Percentiles rank a stretch among this genome's conserved stretches.
These are phyloP conservation scores for Panicum virgatum DNA, from an alignment of 202 grass and related monocot genomes.

Conservation along the genomic window DNA sequence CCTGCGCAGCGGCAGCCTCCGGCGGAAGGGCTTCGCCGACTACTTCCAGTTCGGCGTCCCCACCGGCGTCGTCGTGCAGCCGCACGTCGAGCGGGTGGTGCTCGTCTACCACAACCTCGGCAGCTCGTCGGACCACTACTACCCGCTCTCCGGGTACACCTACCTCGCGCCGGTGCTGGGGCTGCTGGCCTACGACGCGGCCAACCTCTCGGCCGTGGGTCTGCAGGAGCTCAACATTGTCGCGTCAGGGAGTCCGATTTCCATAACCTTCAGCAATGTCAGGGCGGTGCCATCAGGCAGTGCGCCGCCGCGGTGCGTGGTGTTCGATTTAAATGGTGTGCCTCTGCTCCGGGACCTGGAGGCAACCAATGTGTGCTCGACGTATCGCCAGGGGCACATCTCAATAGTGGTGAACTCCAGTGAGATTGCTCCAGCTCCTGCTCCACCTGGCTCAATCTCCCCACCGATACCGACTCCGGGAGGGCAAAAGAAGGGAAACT, in stretches of 20 bases:
- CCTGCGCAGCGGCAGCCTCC: no score
- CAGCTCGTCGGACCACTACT: conserved; percentile 58
- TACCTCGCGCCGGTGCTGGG: conserved; percentile 80
- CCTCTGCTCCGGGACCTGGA: no score
- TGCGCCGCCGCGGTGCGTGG: no score
- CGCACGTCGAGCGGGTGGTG: conserved; percentile 61
- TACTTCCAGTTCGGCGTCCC: conserved; percentile 62
- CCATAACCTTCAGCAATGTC: conserved; percentile 54
- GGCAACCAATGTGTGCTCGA: no score
- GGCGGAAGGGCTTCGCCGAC: no score
- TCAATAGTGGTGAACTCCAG: no score
- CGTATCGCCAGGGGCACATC: no score
- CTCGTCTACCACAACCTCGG: conserved; percentile 80
- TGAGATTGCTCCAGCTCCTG: no score
- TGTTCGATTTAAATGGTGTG: no score
- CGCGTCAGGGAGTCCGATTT: conserved; percentile 44
- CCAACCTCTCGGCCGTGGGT: conserved; percentile 56
- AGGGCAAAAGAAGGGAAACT: conserved; percentile 2
- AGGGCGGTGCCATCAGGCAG: neutral
- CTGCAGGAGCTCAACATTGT: conserved; percentile 51
- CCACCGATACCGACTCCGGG: neutral
- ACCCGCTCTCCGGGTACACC: conserved; percentile 57
- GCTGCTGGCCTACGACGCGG: conserved; percentile 70
- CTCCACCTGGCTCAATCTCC: no score
- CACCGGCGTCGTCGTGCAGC: conserved; percentile 56